phyloP scores from a whole-genome alignment of 805 yeast genomes.

The Candida corydali region DNA sequence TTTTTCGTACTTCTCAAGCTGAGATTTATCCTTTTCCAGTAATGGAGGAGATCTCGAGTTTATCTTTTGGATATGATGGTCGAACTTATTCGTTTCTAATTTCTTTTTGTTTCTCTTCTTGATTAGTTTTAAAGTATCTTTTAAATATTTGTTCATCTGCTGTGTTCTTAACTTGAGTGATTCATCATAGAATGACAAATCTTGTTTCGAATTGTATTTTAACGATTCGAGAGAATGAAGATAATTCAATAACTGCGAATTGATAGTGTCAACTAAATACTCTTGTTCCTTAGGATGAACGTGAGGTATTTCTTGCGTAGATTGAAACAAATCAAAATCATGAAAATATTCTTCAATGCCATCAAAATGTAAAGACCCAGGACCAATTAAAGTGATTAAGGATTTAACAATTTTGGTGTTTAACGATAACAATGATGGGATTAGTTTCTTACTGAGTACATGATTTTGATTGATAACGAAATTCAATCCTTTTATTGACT shows the following conservation, averaged over 20 bases:
- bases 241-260: conserved; percentile 25
- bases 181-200: conserved; percentile 22
- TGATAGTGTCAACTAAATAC: conserved; percentile 19
- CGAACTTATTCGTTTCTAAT: conserved; percentile 35
- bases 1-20: conserved; percentile 26
- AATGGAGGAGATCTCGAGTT: conserved; percentile 25
- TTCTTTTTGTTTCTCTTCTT: conserved; percentile 43
- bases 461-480: conserved; percentile 29
- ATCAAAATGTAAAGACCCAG: conserved; percentile 30
- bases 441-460: conserved; percentile 18
- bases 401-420: conserved; percentile 26
- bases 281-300: conserved; percentile 37
- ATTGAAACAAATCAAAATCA: conserved; percentile 25
- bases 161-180: conserved; percentile 29
- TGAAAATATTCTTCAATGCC: conserved; percentile 28
- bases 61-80: conserved; percentile 34
- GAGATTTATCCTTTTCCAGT: conserved; percentile 35
- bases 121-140: conserved; percentile 35
- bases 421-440: conserved; percentile 30
- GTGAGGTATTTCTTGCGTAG: conserved; percentile 22
- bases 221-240: conserved; percentile 17
- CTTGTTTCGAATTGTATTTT: conserved; percentile 14
- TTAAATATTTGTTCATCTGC: conserved; percentile 36
- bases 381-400: conserved; percentile 30
- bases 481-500: conserved; percentile 41